phyloP scores from a whole-genome alignment of 345 rosid genomes.

The Sonneratia caseolaris region DNA sequence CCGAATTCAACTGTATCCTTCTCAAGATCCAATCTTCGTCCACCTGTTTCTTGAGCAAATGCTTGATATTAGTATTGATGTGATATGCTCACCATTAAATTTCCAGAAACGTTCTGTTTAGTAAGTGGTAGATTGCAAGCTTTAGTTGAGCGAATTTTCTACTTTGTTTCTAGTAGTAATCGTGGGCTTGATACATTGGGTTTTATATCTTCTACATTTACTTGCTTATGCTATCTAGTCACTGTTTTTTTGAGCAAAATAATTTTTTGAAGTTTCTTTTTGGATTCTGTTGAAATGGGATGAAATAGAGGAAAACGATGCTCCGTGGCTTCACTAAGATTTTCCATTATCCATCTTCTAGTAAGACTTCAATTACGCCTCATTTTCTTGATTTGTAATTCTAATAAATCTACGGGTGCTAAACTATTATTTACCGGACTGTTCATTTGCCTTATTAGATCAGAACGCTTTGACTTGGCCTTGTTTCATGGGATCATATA shows the following conservation, averaged over 20 bases:
- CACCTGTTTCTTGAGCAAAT: slow-evolving; percentile 4
- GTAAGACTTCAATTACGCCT: neutral
- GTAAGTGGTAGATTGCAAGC: neutral
- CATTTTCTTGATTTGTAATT: too few relatives aligned
- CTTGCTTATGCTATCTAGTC: neutral
- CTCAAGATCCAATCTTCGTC: neutral
- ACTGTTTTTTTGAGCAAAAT: neutral
- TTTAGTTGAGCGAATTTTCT: neutral
- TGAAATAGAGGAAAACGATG: neutral
- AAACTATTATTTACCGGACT: too few relatives aligned
- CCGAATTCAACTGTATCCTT: slow-evolving; percentile 1
- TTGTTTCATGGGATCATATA: neutral
- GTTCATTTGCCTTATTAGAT: too few relatives aligned
- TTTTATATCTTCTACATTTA: neutral
- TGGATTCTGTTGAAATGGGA: neutral
- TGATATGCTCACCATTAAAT: neutral
- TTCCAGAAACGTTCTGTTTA: neutral
- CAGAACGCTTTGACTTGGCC: too few relatives aligned
- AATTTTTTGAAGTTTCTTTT: neutral
- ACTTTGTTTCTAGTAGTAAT: neutral
- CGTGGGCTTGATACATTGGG: neutral
- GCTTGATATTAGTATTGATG: neutral
- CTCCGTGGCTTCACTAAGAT: neutral
- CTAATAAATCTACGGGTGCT: too few relatives aligned
- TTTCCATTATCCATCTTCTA: neutral